Conservation (phyloP, 257 asterid genomes). For the Nicotiana obtusifolia region DNA sequence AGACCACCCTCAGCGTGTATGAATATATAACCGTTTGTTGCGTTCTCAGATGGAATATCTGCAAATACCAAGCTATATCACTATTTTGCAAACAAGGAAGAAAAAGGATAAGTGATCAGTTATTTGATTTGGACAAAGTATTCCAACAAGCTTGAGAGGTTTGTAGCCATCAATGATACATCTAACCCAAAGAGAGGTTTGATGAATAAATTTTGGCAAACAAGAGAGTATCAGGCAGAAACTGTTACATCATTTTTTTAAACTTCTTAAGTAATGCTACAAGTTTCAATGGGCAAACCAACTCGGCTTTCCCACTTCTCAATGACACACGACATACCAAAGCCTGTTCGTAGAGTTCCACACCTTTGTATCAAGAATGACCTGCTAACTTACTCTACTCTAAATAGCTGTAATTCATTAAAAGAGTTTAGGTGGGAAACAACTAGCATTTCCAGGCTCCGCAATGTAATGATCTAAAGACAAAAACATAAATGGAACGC, state of each 20-base stretch:
- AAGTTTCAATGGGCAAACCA: background rate
- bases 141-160: background rate
- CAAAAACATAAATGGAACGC: background rate
- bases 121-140: background rate
- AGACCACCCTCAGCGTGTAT: constrained; percentile 99
- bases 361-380: background rate
- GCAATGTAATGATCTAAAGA: background rate
- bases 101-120: background rate
- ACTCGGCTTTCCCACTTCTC: background rate
- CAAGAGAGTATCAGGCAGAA: background rate
- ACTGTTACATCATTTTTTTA: background rate
- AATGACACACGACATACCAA: background rate
- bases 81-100: background rate
- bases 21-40: constrained; percentile 82
- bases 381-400: background rate
- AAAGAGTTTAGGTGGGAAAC: background rate
- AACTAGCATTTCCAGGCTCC: background rate
- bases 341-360: background rate
- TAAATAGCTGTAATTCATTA: background rate
- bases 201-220: background rate
- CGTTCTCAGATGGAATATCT: constrained; percentile 77
- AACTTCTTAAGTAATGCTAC: background rate
- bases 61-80: constrained; percentile 24
- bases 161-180: background rate
- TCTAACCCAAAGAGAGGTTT: background rate